phyloP scores from a whole-genome alignment of 169 alveolate species.

The Pseudocohnilembus persalinus region DNA sequence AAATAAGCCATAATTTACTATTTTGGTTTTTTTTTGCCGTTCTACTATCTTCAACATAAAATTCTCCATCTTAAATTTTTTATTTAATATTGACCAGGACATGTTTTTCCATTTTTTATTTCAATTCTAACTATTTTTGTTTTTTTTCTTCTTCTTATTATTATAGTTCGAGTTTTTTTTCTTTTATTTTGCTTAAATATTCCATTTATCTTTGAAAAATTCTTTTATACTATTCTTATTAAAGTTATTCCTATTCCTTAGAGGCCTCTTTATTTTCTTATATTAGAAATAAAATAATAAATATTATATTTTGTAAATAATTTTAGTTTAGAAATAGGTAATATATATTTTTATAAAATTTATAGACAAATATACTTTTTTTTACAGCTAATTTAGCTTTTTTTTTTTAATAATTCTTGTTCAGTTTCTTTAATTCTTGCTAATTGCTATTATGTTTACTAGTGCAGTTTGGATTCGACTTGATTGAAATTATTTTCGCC shows the following conservation, averaged over 20 bases:
- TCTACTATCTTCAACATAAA: conserved; percentile 21
- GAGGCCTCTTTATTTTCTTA: neutral
- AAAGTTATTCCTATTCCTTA: neutral
- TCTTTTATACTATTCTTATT: conserved; percentile 7
- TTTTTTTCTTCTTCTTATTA: conserved; percentile 15
- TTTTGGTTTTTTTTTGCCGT: conserved; percentile 2
- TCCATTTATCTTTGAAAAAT: conserved; percentile 6
- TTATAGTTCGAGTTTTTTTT: neutral
- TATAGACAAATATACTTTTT: too few relatives aligned
- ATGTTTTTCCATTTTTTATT: conserved; percentile 13
- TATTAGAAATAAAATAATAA: too few relatives aligned
- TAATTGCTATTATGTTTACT: neutral
- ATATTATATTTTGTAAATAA: too few relatives aligned
- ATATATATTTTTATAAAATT: too few relatives aligned
- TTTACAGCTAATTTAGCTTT: neutral
- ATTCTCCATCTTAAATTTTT: conserved; percentile 22
- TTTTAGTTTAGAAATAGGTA: too few relatives aligned
- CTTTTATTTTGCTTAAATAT: conserved; percentile 4
- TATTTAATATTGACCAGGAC: conserved; percentile 16
- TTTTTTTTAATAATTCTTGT: neutral
- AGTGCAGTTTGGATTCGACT: neutral
- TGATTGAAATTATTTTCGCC: neutral
- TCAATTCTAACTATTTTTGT: neutral
- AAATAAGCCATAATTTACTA: neutral
- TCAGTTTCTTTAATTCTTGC: neutral